Evolutionary conservation across 495 filamentous ascomycete species (phyloP), one percentile per base, ranked within the genome.

Genomic region (Talaromyces trachyspermus): DNA sequence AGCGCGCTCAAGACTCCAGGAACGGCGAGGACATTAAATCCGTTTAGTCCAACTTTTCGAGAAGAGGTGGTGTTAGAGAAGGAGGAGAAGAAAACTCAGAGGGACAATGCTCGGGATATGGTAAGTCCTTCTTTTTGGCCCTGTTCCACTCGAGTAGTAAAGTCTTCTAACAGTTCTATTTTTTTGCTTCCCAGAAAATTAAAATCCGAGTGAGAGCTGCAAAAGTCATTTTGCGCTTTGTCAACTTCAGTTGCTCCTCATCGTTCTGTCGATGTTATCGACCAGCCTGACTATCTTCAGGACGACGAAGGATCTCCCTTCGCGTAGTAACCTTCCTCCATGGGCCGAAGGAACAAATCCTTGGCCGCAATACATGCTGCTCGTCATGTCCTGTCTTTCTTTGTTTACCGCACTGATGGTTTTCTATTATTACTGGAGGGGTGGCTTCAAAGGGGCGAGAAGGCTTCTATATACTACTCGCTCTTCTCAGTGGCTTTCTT

Each of bases 191-290:
- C 30, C 59, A 97, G 91, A 87, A 85, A 79, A 77, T 95, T 61
- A 99, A 99, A 74, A 77, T 84, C 14, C 82, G 90, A 40, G 89
- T 99, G 26, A 84, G 92, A 11, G 76, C 96, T 58, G 94, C 90
- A 49, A 99, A 99, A 72, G 83, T 96, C 51, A 78, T 94, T 52
- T 82, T 99, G 24, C 85, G 92, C 51, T 81, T 87, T 44, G 83
- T 95, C 64, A 97, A 89, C 76, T 96, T 97, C 66, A 87, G 84
- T 66, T 99, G 92, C 74, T 89, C 85, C 75, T 95, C 42, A 96
- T 99, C 57, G 86, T 99, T 50, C 76, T 99, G 38, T 71, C 88
- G 46, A 86, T 99, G 70, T 69, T 99, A 40, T 78, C 83, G 3
- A 75, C 86, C 14, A 90, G 87, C 4, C 85, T 99, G 64, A 68